These are phyloP conservation scores for Polyplosphaeria fusca DNA, from an alignment of 495 filamentous ascomycete species.

Conservation along the genomic window DNA sequence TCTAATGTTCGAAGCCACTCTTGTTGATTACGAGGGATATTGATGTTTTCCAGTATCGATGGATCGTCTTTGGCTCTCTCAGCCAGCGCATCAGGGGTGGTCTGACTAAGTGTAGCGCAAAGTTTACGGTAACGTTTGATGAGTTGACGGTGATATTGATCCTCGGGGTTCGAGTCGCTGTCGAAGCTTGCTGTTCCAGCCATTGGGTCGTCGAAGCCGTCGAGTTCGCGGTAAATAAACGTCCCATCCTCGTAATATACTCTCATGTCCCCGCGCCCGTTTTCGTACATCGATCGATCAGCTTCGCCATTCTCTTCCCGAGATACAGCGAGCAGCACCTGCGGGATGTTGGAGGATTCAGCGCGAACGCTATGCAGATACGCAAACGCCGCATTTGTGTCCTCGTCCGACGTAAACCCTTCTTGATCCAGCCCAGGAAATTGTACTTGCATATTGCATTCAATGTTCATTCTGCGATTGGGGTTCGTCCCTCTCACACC, in stretches of 20 bases:
- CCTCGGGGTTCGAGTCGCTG: constrained; percentile 44
- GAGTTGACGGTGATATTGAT: constrained; percentile 62
- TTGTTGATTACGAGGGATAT: constrained; percentile 45
- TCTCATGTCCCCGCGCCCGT: constrained; percentile 46
- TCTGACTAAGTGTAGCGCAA: constrained; percentile 43
- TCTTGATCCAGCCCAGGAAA: constrained; percentile 16
- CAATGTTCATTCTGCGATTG: not conserved
- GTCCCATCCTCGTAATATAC: constrained; percentile 70
- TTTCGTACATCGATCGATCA: constrained; percentile 32
- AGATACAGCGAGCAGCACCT: constrained; percentile 14
- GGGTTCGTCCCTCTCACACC: not conserved
- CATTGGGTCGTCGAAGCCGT: not conserved
- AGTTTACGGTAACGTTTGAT: constrained; percentile 57
- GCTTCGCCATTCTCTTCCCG: constrained; percentile 10
- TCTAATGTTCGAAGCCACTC: constrained; percentile 51
- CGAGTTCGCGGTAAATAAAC: constrained; percentile 51
- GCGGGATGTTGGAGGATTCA: constrained; percentile 22
- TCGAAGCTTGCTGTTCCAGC: not conserved
- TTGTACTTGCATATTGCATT: constrained; percentile 1
- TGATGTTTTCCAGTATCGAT: constrained; percentile 43
- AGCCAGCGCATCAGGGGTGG: not conserved
- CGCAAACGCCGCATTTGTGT: constrained; percentile 17
- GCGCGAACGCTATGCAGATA: constrained; percentile 35
- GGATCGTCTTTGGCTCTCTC: not conserved
- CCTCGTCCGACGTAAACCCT: constrained; percentile 6